These are phyloP conservation scores for Schizonepeta tenuifolia DNA, from an alignment of 257 asterid species.

Conservation along the genomic window DNA sequence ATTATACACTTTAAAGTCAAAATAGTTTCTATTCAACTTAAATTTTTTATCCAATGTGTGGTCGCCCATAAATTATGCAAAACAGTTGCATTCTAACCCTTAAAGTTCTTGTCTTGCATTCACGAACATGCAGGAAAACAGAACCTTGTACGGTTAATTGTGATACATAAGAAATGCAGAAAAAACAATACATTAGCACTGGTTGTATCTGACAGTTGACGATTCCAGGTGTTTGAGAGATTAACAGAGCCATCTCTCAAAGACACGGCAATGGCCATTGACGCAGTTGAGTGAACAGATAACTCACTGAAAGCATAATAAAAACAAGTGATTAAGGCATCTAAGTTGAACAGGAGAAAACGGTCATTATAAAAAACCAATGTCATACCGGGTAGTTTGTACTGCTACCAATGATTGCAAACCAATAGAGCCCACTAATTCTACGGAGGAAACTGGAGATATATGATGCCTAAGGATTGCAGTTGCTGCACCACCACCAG, in stretches of 20 bases:
- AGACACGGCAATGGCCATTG: constrained; percentile 80
- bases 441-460: constrained; percentile 74
- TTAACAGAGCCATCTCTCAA: constrained; percentile 87
- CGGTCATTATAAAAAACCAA: constrained; percentile 20
- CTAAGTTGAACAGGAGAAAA: constrained; percentile 11
- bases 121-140: constrained; percentile 18
- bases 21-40: constrained; percentile 15
- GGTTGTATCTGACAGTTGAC: constrained; percentile 78
- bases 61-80: not conserved
- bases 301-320: constrained; percentile 60
- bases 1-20: constrained; percentile 9
- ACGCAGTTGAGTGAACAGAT: constrained; percentile 80
- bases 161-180: constrained; percentile 20
- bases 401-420: constrained; percentile 78
- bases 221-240: constrained; percentile 90
- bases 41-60: constrained; percentile 10
- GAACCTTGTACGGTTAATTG: constrained; percentile 13
- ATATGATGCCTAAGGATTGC: constrained; percentile 74
- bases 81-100: not conserved
- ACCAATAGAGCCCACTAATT: constrained; percentile 79
- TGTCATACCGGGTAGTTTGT: constrained; percentile 76
- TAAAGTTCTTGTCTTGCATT: not conserved
- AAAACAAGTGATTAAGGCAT: constrained; percentile 29
- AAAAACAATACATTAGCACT: constrained; percentile 68
- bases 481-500: constrained; percentile 89